These are phyloP conservation scores for Limonium bicolor DNA, from an alignment of 148 eudicot genomes.

Conservation along the genomic window DNA sequence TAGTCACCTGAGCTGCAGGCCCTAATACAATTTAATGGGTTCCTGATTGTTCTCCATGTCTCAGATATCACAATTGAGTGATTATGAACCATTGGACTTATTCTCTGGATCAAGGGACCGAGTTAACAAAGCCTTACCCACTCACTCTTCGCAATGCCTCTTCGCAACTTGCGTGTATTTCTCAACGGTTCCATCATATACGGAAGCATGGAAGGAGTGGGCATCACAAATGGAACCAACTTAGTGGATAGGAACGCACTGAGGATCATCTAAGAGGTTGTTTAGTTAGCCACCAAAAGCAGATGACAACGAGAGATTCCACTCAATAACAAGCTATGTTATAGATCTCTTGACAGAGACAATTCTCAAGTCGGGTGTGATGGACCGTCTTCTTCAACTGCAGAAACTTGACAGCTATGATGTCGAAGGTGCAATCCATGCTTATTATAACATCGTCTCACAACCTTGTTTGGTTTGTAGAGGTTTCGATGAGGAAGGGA, in stretches of 20 bases:
- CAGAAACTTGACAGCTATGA: conserved; percentile 72
- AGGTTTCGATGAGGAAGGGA: conserved; percentile 15
- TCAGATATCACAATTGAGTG: conserved; percentile 70
- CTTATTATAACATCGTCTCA: conserved; percentile 71
- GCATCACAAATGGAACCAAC: conserved; percentile 21
- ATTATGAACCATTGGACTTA: conserved; percentile 73
- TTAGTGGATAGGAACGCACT: conserved; percentile 27
- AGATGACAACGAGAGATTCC: conserved; percentile 48
- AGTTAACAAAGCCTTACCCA: conserved; percentile 45
- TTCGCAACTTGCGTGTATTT: conserved; percentile 78
- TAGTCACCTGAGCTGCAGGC: too few species aligned
- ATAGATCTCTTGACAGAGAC: conserved; percentile 53
- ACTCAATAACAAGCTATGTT: conserved; percentile 30
- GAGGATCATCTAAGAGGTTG: conserved; percentile 33
- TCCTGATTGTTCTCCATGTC: conserved; percentile 5
- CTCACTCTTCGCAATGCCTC: conserved; percentile 57
- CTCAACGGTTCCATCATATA: conserved; percentile 61
- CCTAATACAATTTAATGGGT: too few species aligned
- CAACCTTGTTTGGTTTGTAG: conserved; percentile 60
- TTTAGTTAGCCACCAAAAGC: conserved; percentile 33
- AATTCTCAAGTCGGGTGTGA: conserved; percentile 27
- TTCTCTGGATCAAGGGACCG: conserved; percentile 72
- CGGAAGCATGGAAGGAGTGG: conserved; percentile 62
- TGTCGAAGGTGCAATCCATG: conserved; percentile 93
- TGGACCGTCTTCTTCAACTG: conserved; percentile 55